These are phyloP conservation scores for Suillus bovinus DNA, from an alignment of 768 basidiomycete species.

Conservation along the genomic window DNA sequence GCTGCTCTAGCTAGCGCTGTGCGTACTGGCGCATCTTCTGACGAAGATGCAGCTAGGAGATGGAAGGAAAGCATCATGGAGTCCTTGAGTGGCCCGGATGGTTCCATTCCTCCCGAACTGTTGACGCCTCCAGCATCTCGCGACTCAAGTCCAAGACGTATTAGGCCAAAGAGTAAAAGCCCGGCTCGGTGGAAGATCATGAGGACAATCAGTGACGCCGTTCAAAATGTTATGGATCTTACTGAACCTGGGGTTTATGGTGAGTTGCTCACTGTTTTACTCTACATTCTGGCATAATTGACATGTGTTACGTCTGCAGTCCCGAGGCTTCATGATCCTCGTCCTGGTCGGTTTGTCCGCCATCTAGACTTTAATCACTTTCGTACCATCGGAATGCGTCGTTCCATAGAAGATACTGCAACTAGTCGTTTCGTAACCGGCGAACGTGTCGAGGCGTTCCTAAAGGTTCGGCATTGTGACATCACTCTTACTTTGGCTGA, in stretches of 20 bases:
- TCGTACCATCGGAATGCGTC: constrained; percentile 93
- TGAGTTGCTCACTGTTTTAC: constrained; percentile 34
- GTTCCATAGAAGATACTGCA: constrained; percentile 87
- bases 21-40: constrained; percentile 34
- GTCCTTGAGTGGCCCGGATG: constrained; percentile 61
- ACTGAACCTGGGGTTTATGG: constrained; percentile 73
- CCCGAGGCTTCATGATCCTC: constrained; percentile 66
- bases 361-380: constrained; percentile 97
- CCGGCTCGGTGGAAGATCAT: constrained; percentile 85
- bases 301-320: constrained; percentile 41
- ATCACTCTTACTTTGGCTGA: constrained; percentile 10
- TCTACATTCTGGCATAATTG: constrained; percentile 6
- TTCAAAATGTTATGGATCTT: constrained; percentile 66
- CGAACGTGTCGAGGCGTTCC: constrained; percentile 73
- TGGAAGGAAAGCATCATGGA: constrained; percentile 65
- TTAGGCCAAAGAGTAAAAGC: constrained; percentile 75
- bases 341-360: constrained; percentile 78
- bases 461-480: constrained; percentile 55
- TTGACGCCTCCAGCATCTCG: constrained; percentile 80
- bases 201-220: constrained; percentile 75
- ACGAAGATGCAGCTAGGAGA: constrained; percentile 44
- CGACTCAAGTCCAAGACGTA: constrained; percentile 77
- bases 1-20: constrained; percentile 55
- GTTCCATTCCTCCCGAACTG: constrained; percentile 70
- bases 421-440: constrained; percentile 92